Percentiles rank a stretch among this genome's conserved stretches.
Conservation (phyloP, 2,329 filamentous ascomycete genomes). For the Botrytis galanthina region DNA sequence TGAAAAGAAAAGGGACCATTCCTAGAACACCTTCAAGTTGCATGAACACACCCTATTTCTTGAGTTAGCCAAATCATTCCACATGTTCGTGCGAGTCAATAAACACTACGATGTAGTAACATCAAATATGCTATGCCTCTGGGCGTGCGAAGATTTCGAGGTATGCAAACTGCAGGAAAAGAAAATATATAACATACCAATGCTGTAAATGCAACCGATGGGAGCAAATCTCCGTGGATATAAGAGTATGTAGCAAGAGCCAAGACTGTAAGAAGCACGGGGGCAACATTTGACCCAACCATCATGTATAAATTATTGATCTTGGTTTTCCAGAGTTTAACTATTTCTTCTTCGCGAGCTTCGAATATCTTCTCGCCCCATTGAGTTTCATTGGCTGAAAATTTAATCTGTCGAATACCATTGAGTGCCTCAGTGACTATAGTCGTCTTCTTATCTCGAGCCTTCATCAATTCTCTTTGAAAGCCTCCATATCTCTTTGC, state of each 20-base stretch:
- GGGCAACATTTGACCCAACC: conserved; percentile 63
- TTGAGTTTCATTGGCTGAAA: conserved; percentile 68
- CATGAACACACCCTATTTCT: conserved; percentile 57
- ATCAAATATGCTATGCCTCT: neutral
- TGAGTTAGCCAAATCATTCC: neutral
- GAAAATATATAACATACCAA: conserved; percentile 41
- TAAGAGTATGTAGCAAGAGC: conserved; percentile 66
- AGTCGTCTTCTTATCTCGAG: conserved; percentile 69
- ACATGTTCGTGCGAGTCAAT: neutral
- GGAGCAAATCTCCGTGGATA: conserved; percentile 58
- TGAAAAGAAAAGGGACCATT: conserved; percentile 67
- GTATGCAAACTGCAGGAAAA: neutral
- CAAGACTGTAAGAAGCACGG: conserved; percentile 68
- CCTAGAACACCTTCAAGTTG: conserved; percentile 67
- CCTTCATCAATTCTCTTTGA: conserved; percentile 68
- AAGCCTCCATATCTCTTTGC: conserved; percentile 61
- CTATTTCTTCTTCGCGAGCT: conserved; percentile 65
- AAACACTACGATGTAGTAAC: too few species aligned
- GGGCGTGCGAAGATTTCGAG: neutral
- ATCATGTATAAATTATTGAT: conserved; percentile 29
- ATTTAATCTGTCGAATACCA: conserved; percentile 80
- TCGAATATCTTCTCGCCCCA: conserved; percentile 68
- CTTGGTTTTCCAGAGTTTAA: conserved; percentile 53
- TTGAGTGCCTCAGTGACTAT: conserved; percentile 71
- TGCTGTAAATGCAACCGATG: conserved; percentile 77